Evolutionary conservation across 2,329 filamentous ascomycete genomes (phyloP).

Genomic region (Sporothrix brasiliensis): DNA sequence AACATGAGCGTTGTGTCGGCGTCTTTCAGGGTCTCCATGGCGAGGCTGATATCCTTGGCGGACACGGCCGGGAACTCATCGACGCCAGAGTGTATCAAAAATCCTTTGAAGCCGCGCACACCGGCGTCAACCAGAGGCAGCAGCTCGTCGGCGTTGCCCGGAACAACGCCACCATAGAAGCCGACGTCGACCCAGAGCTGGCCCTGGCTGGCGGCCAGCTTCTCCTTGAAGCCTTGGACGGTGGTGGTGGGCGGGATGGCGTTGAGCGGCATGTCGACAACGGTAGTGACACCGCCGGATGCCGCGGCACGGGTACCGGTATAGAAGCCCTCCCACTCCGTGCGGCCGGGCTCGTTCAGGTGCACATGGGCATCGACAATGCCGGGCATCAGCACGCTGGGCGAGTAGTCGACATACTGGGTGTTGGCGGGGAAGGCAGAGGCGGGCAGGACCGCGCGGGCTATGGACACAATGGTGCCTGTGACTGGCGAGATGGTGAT

Average conservation of each 20-base stretch:
- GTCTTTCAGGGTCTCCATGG: constrained; percentile 78
- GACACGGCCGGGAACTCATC: constrained; percentile 96
- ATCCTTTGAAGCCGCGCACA: constrained; percentile 95
- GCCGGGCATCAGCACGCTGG: constrained; percentile 82
- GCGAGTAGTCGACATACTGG: constrained; percentile 80
- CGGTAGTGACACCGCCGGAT: constrained; percentile 93
- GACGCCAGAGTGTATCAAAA: constrained; percentile 94
- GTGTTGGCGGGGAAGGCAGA: constrained; percentile 73
- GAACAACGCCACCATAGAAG: constrained; percentile 93
- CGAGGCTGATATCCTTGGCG: constrained; percentile 73
- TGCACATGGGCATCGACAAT: constrained; percentile 97
- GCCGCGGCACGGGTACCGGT: constrained; percentile 92
- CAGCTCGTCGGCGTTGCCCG: constrained; percentile 80
- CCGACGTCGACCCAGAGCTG: constrained; percentile 99
- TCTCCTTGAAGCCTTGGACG: constrained; percentile 76
- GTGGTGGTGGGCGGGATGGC: constrained; percentile 96
- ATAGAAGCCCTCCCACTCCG: constrained; percentile 98
- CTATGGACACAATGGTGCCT: constrained; percentile 81
- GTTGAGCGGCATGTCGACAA: constrained; percentile 97
- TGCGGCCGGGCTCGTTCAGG: constrained; percentile 93
- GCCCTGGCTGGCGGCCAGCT: constrained; percentile 77
- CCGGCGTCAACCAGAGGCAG: constrained; percentile 80
- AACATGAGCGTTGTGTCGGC: constrained; percentile 95
- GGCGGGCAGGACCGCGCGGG: constrained; percentile 72
- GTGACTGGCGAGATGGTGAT: constrained; percentile 75